These are phyloP conservation scores for Metschnikowia rubicola DNA, from an alignment of 805 yeast species.

Conservation along the genomic window DNA sequence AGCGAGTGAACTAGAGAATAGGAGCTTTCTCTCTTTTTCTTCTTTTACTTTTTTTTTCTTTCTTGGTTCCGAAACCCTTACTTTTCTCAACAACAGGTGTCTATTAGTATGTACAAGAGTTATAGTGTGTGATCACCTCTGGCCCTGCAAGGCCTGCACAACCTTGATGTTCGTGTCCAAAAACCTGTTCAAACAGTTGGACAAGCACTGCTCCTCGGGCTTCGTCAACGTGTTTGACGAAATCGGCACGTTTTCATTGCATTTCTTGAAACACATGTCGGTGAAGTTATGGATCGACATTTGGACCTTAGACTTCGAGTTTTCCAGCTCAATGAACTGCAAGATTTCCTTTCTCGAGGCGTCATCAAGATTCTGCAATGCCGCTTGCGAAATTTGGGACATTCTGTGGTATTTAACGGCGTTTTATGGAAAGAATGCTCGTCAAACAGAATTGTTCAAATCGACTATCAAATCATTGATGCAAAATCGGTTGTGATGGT, in stretches of 20 bases:
- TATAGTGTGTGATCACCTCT: constrained; percentile 12
- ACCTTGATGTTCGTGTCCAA: constrained; percentile 84
- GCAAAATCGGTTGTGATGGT: constrained; percentile 1
- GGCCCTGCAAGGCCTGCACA: constrained; percentile 53
- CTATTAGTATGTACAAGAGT: constrained; percentile 8
- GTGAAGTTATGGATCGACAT: constrained; percentile 84
- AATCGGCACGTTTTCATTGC: constrained; percentile 50
- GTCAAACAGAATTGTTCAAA: no score
- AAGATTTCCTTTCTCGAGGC: constrained; percentile 68
- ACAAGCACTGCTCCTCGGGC: constrained; percentile 68
- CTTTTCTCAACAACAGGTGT: neutral
- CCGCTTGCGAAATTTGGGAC: constrained; percentile 36
- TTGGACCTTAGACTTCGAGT: constrained; percentile 83
- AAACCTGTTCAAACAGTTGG: constrained; percentile 80
- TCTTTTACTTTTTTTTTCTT: neutral
- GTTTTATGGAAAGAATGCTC: neutral
- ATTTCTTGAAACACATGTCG: constrained; percentile 85
- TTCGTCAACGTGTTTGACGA: constrained; percentile 47
- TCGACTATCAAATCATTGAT: no score
- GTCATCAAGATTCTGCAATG: constrained; percentile 52
- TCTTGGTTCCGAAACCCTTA: neutral
- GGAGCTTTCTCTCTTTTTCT: neutral
- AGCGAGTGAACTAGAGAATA: neutral
- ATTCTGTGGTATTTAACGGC: constrained; percentile 12
- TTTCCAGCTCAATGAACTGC: constrained; percentile 75